Base-by-base conservation (phyloP, 495 filamentous ascomycete species). In the Lasiosphaeria hispida region DNA sequence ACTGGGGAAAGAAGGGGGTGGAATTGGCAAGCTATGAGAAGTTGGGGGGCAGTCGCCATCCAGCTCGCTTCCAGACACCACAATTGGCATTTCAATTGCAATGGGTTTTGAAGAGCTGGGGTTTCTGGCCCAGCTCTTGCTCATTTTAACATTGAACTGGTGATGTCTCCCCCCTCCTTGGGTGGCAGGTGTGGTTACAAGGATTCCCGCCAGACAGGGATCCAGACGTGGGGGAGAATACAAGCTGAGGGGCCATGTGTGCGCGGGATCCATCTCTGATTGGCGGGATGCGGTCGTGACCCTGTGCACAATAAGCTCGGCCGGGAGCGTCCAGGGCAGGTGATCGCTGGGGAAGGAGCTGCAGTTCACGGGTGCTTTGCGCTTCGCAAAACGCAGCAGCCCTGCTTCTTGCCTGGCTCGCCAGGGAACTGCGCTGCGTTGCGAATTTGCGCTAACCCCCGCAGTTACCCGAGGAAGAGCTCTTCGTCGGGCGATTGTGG, bases 181-280 rank as follows among this genome's bases (percentile, higher is more conserved):
- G 39, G 18, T 17, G n/a, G 23, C 3, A 55, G 52, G 52, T 55
- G 52, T 55, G 52, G 52, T 55, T 42, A 44, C 19, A 43, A 37
- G 52, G 39, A 19, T 43, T 14, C 17, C 19, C 1, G 15, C 30
- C 33, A n/a, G 41, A 33, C 52, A 55, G 37, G 52, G 41, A 39
- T 44, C 10, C 17, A 37, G 15, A 30, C 41, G 52, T 44, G 52
- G 52, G 52, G 40, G 52, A 23, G 39, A 17, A 42, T 19, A 13
- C 37, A n/a, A 44, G 8, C 23, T 18, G 7, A 33, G 37, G 18
- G n/a, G n/a, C 44, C 44, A 48, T 45, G 42, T 48, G 44, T 14
- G 40, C 52, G 40, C 41, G 52, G 52, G 52, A 17, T 36, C 40
- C 19, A 18, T 30, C 4, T n/a, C 2, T 47, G 52, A 55, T 55